Evolutionary conservation across 257 asterid species (phyloP).

Genomic region (Solanum clarkiae): DNA sequence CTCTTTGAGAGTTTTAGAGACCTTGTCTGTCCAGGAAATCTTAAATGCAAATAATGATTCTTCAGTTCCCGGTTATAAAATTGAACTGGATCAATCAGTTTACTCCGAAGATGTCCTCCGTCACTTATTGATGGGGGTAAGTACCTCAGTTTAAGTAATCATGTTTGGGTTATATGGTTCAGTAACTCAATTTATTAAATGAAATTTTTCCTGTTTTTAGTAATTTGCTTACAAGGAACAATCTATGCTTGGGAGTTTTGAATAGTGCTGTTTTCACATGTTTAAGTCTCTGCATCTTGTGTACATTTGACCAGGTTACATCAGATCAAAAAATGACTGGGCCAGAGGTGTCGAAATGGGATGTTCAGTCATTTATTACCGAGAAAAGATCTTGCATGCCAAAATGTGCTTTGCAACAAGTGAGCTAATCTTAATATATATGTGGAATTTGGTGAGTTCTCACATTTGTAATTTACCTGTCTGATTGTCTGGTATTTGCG

Average conservation of each 20-base stretch:
- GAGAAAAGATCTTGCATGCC: constrained; percentile 30
- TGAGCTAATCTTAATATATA: constrained; percentile 5
- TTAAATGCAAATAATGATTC: constrained; percentile 4
- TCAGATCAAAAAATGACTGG: constrained; percentile 16
- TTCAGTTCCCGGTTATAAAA: constrained; percentile 3
- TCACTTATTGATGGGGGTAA: constrained; percentile 27
- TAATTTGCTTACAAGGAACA: neutral
- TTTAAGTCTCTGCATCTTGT: neutral
- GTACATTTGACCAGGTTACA: constrained; percentile 19
- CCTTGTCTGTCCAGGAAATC: constrained; percentile 10
- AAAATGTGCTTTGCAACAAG: constrained; percentile 28
- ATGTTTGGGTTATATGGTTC: neutral
- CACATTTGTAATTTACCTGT: neutral
- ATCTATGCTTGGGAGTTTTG: neutral
- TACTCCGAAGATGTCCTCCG: constrained; percentile 32
- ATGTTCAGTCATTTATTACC: constrained; percentile 33
- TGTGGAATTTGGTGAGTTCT: neutral
- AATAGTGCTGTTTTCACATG: constrained; percentile 1
- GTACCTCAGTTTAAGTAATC: neutral
- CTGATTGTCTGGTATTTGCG: neutral
- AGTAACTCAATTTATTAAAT: neutral
- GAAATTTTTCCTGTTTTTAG: neutral
- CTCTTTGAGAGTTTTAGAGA: constrained; percentile 42
- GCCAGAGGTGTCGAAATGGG: constrained; percentile 35
- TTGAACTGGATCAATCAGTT: constrained; percentile 25